These are phyloP conservation scores for Pleurotus tuoliensis DNA, from an alignment of 768 basidiomycete species.

Conservation along the genomic window DNA sequence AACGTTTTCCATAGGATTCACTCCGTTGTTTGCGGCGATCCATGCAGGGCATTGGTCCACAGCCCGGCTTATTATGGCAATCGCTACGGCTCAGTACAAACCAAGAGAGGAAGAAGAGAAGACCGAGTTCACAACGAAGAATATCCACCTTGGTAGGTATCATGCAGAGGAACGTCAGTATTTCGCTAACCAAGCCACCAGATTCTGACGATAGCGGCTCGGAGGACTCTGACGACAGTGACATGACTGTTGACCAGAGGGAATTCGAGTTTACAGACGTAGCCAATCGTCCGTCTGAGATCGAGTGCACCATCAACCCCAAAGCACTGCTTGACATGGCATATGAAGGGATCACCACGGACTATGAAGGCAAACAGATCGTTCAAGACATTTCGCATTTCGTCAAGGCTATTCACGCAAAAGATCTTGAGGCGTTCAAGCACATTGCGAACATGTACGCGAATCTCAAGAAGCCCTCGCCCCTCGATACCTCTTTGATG, in stretches of 20 bases:
- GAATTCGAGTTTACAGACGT: conserved; percentile 49
- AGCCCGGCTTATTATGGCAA: conserved; percentile 55
- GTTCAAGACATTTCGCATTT: conserved; percentile 19
- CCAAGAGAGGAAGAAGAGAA: conserved; percentile 29
- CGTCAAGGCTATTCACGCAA: conserved; percentile 32
- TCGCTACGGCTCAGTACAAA: conserved; percentile 51
- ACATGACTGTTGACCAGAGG: conserved; percentile 29
- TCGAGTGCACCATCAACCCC: conserved; percentile 39
- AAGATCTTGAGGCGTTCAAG: conserved; percentile 50
- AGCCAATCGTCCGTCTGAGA: conserved; percentile 40
- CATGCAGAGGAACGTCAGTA: not conserved
- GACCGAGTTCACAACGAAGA: conserved; percentile 25
- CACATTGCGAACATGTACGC: conserved; percentile 43
- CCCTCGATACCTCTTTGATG: conserved; percentile 19
- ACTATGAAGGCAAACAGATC: conserved; percentile 4
- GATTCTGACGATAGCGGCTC: conserved; percentile 29
- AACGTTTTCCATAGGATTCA: conserved; percentile 30
- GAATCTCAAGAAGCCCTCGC: conserved; percentile 24
- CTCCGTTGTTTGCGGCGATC: conserved; percentile 48
- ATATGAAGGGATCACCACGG: not conserved
- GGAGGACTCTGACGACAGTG: conserved; percentile 36
- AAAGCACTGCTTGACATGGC: conserved; percentile 26
- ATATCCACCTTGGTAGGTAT: conserved; percentile 30
- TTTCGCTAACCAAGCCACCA: not conserved
- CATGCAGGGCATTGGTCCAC: conserved; percentile 50